phyloP scores from a whole-genome alignment of 352 stramenopile species.

The Phytophthora cajani region DNA sequence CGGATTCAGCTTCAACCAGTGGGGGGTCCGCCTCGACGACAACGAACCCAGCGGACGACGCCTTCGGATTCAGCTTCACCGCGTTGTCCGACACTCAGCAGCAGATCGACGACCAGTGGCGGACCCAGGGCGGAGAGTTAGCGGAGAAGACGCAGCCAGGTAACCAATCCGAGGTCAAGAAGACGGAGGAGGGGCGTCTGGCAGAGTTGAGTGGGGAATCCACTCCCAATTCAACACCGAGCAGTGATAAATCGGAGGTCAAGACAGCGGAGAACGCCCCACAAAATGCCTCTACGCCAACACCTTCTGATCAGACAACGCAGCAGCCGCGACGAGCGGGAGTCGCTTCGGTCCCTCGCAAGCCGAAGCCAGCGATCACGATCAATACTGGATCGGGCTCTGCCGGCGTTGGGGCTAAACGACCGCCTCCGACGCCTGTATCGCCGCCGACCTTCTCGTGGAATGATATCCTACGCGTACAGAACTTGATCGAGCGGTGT shows the following conservation, averaged over 20 bases:
- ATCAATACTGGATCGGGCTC: conserved; percentile 39
- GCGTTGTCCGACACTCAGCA: conserved; percentile 16
- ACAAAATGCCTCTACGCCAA: neutral
- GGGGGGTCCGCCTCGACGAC: neutral
- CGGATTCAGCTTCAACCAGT: conserved; percentile 31
- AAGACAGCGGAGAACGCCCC: conserved; percentile 10
- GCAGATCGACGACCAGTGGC: conserved; percentile 26
- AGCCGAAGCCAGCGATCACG: conserved; percentile 40
- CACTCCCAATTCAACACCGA: neutral
- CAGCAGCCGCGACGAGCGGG: conserved; percentile 21
- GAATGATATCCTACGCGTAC: conserved; percentile 89
- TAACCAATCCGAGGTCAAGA: conserved; percentile 15
- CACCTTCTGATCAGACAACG: neutral
- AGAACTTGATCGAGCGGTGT: conserved; percentile 92
- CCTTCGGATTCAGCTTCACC: conserved; percentile 38
- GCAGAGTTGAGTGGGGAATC: conserved; percentile 27
- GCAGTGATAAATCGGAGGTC: conserved; percentile 17
- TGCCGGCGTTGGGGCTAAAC: conserved; percentile 31
- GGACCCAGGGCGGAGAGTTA: neutral
- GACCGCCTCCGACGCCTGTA: conserved; percentile 29
- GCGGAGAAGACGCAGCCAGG: conserved; percentile 13
- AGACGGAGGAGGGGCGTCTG: conserved; percentile 33
- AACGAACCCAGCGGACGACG: conserved; percentile 17
- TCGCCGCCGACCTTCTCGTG: conserved; percentile 71
- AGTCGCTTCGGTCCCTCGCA: conserved; percentile 30